phyloP scores from a whole-genome alignment of 805 yeast genomes.

The Wickerhamiella spandovensis region DNA sequence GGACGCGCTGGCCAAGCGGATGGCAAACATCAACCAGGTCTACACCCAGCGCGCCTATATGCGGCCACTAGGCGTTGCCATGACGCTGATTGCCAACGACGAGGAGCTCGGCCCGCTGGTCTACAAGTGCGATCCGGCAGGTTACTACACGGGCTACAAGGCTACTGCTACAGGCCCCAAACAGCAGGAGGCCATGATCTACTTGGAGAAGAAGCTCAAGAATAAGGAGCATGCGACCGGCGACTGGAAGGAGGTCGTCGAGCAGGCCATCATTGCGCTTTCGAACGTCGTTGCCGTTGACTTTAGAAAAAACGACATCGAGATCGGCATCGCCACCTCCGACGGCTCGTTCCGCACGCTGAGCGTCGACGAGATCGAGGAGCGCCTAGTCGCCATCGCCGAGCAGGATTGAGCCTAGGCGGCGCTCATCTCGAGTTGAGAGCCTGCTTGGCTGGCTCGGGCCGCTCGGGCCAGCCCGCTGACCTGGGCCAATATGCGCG shows the following conservation, averaged over 20 bases:
- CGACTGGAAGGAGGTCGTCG: conserved; percentile 80
- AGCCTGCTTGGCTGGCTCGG: neutral
- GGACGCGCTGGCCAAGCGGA: conserved; percentile 80
- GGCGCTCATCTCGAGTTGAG: neutral
- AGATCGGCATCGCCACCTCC: conserved; percentile 74
- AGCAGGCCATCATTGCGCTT: conserved; percentile 74
- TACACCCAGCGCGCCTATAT: conserved; percentile 96
- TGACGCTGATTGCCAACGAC: conserved; percentile 77
- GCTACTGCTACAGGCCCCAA: conserved; percentile 95
- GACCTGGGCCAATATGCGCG: neutral
- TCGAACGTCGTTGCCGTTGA: conserved; percentile 84
- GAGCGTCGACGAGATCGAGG: conserved; percentile 82
- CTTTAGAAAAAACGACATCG: conserved; percentile 85
- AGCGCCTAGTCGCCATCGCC: conserved; percentile 84
- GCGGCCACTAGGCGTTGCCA: conserved; percentile 94
- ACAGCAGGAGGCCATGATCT: conserved; percentile 87
- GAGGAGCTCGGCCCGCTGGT: conserved; percentile 83
- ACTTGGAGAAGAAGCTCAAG: conserved; percentile 82
- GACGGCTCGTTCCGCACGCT: conserved; percentile 55
- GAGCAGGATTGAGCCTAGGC: conserved; percentile 82
- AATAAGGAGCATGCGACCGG: conserved; percentile 57
- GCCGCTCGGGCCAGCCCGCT: no score
- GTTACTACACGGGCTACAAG: conserved; percentile 79
- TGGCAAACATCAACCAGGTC: conserved; percentile 91
- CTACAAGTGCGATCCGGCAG: conserved; percentile 95